These are phyloP conservation scores for Pycnococcus provasolii DNA, from an alignment of 139 green algal genomes.

Conservation along the genomic window DNA sequence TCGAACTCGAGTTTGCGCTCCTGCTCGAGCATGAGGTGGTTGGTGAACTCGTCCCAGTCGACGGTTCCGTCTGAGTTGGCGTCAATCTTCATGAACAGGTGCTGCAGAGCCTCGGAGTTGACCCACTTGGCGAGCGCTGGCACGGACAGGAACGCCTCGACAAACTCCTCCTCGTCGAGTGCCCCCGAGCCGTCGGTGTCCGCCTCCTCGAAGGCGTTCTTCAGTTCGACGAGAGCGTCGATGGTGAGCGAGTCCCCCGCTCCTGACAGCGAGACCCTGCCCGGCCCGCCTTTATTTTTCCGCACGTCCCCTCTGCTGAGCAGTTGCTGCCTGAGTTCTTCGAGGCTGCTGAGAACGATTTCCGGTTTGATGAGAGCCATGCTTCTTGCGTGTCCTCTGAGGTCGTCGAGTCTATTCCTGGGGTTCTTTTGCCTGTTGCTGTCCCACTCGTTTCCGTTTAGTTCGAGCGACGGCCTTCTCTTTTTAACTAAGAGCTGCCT, in stretches of 20 bases:
- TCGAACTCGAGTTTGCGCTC: not conserved
- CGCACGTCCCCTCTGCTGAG: too few relatives aligned
- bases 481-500: too few relatives aligned
- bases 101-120: conserved; percentile 6
- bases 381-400: too few relatives aligned
- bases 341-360: too few relatives aligned
- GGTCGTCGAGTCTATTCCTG: too few relatives aligned
- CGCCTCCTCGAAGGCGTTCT: conserved; percentile 44
- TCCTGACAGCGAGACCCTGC: not conserved
- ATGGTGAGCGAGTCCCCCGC: conserved; percentile 15
- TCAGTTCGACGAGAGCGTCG: conserved; percentile 36
- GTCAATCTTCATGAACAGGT: conserved; percentile 48
- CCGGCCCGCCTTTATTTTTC: too few relatives aligned
- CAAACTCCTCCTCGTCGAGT: conserved; percentile 49
- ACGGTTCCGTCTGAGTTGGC: conserved; percentile 57
- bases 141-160: conserved; percentile 9
- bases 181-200: conserved; percentile 40
- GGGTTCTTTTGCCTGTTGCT: too few relatives aligned
- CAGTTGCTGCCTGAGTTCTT: too few relatives aligned
- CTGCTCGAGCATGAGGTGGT: conserved; percentile 55
- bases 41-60: conserved; percentile 65
- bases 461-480: too few relatives aligned
- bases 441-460: too few relatives aligned
- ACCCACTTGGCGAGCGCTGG: not conserved
- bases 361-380: too few relatives aligned